Conservation (phyloP, 495 filamentous ascomycete species). For the Cladorrhinum samala region DNA sequence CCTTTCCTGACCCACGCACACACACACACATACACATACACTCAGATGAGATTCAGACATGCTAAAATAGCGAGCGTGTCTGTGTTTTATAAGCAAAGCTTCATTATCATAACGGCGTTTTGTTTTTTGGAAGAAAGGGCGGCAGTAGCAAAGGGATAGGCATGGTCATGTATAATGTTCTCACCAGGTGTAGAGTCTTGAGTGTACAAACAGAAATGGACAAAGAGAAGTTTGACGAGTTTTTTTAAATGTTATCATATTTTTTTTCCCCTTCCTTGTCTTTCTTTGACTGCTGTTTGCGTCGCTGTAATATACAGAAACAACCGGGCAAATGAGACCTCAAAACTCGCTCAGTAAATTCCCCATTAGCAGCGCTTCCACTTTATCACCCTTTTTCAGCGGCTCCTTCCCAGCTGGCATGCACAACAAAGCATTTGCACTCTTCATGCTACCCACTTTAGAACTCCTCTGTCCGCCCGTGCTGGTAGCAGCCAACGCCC, state of each 20-base stretch:
- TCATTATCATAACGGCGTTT: constrained; percentile 33
- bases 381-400: constrained; percentile 37
- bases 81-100: constrained; percentile 17
- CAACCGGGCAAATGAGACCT: too few species aligned
- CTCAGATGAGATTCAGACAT: constrained; percentile 11
- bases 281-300: too few species aligned
- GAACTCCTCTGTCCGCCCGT: constrained; percentile 90
- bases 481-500: constrained; percentile 67
- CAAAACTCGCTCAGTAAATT: constrained; percentile 25
- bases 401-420: constrained; percentile 51
- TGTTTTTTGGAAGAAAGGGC: constrained; percentile 22
- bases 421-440: constrained; percentile 80
- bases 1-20: background rate
- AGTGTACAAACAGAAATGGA: constrained; percentile 23
- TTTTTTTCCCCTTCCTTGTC: too few species aligned
- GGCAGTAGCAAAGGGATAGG: constrained; percentile 14
- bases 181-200: constrained; percentile 19
- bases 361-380: constrained; percentile 42
- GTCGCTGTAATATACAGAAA: too few species aligned
- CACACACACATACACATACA: too few species aligned
- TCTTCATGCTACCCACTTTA: constrained; percentile 76
- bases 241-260: background rate
- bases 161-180: constrained; percentile 25
- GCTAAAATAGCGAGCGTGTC: constrained; percentile 17
- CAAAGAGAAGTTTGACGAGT: background rate